Conservation (phyloP, 768 basidiomycete genomes). For the Rubroboletus satanas region DNA sequence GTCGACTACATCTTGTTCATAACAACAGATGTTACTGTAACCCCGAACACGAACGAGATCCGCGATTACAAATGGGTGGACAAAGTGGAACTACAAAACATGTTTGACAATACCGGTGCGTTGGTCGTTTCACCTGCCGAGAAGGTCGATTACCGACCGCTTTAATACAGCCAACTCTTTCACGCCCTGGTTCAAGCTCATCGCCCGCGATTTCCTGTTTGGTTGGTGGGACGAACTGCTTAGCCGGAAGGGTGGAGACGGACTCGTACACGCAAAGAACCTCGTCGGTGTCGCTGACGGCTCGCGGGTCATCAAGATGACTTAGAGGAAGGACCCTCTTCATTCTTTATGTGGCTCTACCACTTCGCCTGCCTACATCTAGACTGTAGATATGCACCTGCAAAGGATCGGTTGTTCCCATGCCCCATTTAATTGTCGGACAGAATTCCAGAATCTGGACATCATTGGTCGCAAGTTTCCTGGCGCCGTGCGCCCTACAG, state of each 20-base stretch:
- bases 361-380: background rate
- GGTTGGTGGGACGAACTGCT: conserved; percentile 97
- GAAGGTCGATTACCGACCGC: background rate
- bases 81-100: conserved; percentile 82
- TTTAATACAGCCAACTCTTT: conserved; percentile 67
- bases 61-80: conserved; percentile 87
- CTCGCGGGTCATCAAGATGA: conserved; percentile 69
- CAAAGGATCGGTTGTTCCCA: background rate
- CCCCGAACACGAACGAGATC: conserved; percentile 87
- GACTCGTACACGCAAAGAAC: conserved; percentile 50
- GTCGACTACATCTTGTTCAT: conserved; percentile 98
- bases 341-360: background rate
- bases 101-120: conserved; percentile 82
- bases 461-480: too few species aligned
- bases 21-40: conserved; percentile 81
- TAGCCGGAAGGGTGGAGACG: conserved; percentile 51
- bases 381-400: background rate
- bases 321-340: conserved; percentile 16
- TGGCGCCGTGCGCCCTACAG: too few species aligned
- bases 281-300: conserved; percentile 63
- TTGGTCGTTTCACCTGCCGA: conserved; percentile 2
- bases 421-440: background rate
- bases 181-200: conserved; percentile 99
- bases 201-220: conserved; percentile 93
- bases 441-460: too few species aligned